Evolutionary conservation across 2,329 filamentous ascomycete genomes (phyloP).

Genomic region (Plenodomus tracheiphilus): DNA sequence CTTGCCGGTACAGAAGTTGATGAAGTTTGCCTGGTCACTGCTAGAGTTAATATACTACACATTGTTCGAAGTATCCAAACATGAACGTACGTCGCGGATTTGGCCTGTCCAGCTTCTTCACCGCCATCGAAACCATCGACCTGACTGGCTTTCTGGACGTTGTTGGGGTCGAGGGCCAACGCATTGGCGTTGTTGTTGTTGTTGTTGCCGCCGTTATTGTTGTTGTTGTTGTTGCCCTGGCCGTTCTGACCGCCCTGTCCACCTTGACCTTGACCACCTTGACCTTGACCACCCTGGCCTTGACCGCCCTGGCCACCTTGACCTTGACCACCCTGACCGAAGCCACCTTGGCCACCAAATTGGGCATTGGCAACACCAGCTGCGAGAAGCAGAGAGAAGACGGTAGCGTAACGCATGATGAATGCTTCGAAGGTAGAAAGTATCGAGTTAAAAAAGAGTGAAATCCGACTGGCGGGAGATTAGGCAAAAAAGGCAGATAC

Average conservation of each 20-base stretch:
- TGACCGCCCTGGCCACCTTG: constrained; percentile 1
- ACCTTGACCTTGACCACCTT: constrained; percentile 2
- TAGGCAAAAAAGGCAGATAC: constrained; percentile 43
- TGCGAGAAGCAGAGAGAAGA: constrained; percentile 39
- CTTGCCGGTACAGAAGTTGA: constrained; percentile 62
- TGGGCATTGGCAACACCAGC: constrained; percentile 42
- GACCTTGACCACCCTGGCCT: not conserved
- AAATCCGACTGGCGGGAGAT: constrained; percentile 45
- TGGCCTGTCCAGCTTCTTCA: constrained; percentile 45
- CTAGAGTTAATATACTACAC: constrained; percentile 4
- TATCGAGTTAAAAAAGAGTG: constrained; percentile 38
- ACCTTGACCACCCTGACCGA: not conserved
- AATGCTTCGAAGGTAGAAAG: constrained; percentile 18
- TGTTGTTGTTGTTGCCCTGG: constrained; percentile 11
- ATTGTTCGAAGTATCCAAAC: not conserved
- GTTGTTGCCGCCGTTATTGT: constrained; percentile 10
- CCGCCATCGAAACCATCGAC: constrained; percentile 46
- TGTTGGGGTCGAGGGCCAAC: constrained; percentile 41
- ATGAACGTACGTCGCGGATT: constrained; percentile 51
- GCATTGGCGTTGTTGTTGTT: constrained; percentile 16
- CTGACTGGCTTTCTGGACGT: constrained; percentile 50
- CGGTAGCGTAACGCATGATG: constrained; percentile 43
- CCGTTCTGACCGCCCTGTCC: constrained; percentile 2
- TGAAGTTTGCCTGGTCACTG: constrained; percentile 59
- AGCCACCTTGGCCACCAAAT: constrained; percentile 18